Evolutionary conservation across 495 filamentous ascomycete species (phyloP), one percentile per base, ranked within the genome.

Genomic region (Sordaria brevicollis): DNA sequence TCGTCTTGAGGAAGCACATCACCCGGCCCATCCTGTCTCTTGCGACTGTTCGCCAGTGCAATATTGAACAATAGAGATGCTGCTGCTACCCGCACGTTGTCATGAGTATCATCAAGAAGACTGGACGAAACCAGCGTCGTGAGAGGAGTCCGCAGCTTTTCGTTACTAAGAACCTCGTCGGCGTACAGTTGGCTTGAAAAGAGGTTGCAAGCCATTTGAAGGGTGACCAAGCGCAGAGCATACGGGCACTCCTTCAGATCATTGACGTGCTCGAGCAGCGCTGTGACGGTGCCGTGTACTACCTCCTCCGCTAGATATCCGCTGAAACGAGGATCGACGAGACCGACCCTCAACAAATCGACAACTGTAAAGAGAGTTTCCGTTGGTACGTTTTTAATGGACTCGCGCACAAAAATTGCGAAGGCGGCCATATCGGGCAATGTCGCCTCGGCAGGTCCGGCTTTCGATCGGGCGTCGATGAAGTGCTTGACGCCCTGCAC

Each of bases 1-100:
- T 89, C 86, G 9, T 82, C 86, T 68, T 92, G 90, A 0, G 86
- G 76, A 4, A 97, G 77, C 1, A 82, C 80, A 35, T 93, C 90
- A 3, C 83, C 79, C 4, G 84, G 76, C 8, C 85, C 83, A 19
- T 86, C 83, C 19, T 84, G 83, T 31, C 93, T 87, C 39, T 85
- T 80, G 65, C 86, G 85, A 75, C 89, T 89, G 74, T 93, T 92
- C 9, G 88, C 84, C 9, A 86, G 79, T 0, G 92, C 86, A 4
- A 98, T 77, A 70, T 97, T 97, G 79, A 94, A 94, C 1, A 91
- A 86, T n/a, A 97, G 80, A 1, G 90, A 90, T 17, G 93, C 86
- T 0, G 93, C 92, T 6, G 92, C 90, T 15, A 93, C 91, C 35
- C 94, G 89, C 11, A 85, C 76, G 65, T 80, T 84, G 67, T 74